Percentiles rank a stretch among this genome's conserved stretches.
Evolutionary conservation across 805 yeast genomes (phyloP).

Genomic region (Cephaloascus albidus): DNA sequence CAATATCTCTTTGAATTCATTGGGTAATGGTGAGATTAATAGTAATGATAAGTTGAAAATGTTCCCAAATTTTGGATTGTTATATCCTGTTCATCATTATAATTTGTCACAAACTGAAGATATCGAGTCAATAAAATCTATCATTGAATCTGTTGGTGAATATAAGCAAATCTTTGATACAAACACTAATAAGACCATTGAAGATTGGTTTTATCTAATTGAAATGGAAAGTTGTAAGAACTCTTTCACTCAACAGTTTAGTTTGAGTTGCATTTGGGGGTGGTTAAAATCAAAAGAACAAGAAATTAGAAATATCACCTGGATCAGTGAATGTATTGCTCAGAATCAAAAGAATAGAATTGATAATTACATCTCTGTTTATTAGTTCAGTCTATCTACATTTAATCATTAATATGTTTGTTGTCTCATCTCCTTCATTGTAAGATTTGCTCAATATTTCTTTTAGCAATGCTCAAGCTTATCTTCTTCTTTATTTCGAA

Average conservation of each 20-base stretch:
- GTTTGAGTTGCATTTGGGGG: conserved; percentile 87
- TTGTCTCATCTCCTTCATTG: too few relatives aligned
- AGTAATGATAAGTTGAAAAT: conserved; percentile 60
- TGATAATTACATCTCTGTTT: conserved; percentile 82
- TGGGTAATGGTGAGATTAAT: conserved; percentile 69
- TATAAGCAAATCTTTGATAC: conserved; percentile 48
- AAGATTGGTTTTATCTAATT: conserved; percentile 86
- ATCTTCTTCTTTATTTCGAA: too few relatives aligned
- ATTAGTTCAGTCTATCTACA: too few relatives aligned
- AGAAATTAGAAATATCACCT: conserved; percentile 94
- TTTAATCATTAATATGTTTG: too few relatives aligned
- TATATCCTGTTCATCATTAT: conserved; percentile 61
- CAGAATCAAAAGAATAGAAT: conserved; percentile 96
- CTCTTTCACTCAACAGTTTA: conserved; percentile 95
- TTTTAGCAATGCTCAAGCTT: too few relatives aligned
- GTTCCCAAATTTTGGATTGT: conserved; percentile 75
- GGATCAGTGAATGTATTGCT: conserved; percentile 99
- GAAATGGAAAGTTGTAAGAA: conserved; percentile 90
- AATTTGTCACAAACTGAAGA: conserved; percentile 75
- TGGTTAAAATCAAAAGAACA: conserved; percentile 96
- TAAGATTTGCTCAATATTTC: too few relatives aligned
- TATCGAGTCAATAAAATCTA: conserved; percentile 66
- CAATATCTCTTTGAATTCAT: conserved; percentile 84
- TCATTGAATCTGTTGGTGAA: conserved; percentile 57
- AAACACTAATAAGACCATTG: conserved; percentile 52